Evolutionary conservation across 2,329 filamentous ascomycete genomes (phyloP), one percentile per base, ranked within the genome.

Genomic region (Ascochyta viciae-villosae): DNA sequence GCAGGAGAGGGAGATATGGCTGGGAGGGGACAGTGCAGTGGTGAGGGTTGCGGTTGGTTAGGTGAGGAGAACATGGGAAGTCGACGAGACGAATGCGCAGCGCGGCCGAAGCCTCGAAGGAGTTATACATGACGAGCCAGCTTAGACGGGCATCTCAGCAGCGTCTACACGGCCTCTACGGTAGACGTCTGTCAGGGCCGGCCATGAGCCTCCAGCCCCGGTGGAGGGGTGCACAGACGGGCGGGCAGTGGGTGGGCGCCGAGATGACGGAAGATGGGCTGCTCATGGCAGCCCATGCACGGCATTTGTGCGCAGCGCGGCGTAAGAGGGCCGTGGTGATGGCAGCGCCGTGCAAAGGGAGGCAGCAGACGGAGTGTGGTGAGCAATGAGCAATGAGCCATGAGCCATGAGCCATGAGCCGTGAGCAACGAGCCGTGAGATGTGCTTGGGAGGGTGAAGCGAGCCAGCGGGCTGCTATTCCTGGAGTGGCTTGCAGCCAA

Each of bases 401-500:
- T 19, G 19, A 19, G 19, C 19, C 2, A 19, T 19, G 19, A 19
- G 19, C 19, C 19, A 19, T 19, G 19, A 19, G 19, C 19, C 19
- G 3, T 19, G 19, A 19, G 19, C 19, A 19, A 19, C 19, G 19
- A 19, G 19, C 19, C 19, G 19, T 19, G 19, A 34, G 31, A 19
- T 43, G 53, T 29, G 39, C 44, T 44, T 33, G 39, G 38, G 45
- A 26, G 51, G 53, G 42, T 15, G 47, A 51, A 56, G 53, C 53
- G 53, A 56, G 43, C 47, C 58, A 65, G 63, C 54, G 64, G 59
- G 50, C 68, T 65, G 66, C 72, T 74, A 74, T 74, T 74, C 67
- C 67, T 71, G 72, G 71, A 60, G 72, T 74, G 72, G 72, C 72
- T 73, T 74, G 71, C 72, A 74, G 66, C 46, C 64, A 73, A 68